phyloP scores from a whole-genome alignment of 345 rosid species.

The Triadica sebifera region DNA sequence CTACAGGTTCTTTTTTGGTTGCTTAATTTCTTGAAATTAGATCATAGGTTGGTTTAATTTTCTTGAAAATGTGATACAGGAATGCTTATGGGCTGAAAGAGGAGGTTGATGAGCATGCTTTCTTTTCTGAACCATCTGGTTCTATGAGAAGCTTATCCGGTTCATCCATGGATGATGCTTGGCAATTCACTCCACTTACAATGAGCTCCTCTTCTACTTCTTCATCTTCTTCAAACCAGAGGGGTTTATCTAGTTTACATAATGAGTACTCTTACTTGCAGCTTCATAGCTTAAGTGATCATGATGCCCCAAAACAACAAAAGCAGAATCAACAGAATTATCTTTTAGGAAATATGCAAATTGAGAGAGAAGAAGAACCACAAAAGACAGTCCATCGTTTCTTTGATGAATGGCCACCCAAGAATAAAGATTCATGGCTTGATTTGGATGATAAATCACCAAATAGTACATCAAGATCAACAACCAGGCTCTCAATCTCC shows the following conservation, averaged over 20 bases:
- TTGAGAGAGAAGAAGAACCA: conserved; percentile 42
- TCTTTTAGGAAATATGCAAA: conserved; percentile 36
- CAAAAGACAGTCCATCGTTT: conserved; percentile 75
- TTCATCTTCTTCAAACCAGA: conserved; percentile 46
- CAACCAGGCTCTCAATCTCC: conserved; percentile 64
- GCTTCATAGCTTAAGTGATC: conserved; percentile 43
- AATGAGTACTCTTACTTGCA: conserved; percentile 56
- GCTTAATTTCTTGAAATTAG: not conserved
- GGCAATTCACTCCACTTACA: conserved; percentile 60
- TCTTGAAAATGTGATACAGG: conserved; percentile 36
- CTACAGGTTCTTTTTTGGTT: conserved; percentile 44
- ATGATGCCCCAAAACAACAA: conserved; percentile 26
- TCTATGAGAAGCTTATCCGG: conserved; percentile 54
- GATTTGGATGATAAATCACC: conserved; percentile 62
- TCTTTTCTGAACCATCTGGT: conserved; percentile 68
- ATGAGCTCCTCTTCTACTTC: conserved; percentile 49
- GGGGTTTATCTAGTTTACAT: conserved; percentile 35
- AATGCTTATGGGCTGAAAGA: conserved; percentile 55
- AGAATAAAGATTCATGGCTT: conserved; percentile 55
- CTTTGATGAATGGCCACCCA: conserved; percentile 86
- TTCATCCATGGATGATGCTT: conserved; percentile 62
- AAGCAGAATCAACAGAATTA: too few relatives aligned
- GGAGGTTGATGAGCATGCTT: conserved; percentile 58
- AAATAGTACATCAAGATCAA: conserved; percentile 39
- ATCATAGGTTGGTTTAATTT: not conserved